Evolutionary conservation across 2,329 filamentous ascomycete species (phyloP), one percentile per base, ranked within the genome.

Genomic region (Ceratocystis alfenasii): DNA sequence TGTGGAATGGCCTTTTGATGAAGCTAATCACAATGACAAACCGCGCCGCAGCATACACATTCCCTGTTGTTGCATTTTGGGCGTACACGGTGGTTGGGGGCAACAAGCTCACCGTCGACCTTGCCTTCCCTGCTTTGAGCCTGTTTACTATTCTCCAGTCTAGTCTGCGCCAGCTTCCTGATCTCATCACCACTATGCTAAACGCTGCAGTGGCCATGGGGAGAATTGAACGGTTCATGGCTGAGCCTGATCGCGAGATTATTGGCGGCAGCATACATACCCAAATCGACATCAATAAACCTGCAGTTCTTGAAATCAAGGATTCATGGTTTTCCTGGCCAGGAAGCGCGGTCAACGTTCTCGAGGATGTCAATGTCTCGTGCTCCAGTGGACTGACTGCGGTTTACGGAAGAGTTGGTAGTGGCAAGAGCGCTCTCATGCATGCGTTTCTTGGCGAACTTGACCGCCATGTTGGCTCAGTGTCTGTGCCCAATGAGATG

Each of bases 201-300:
- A 95, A 95, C 71, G 89, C 90, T 0, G 86, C 83, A n/a, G 87
- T 96, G 20, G 88, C 91, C 0, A 84, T 95, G 69, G 84, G 83
- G 7, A 86, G 91, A 69, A 90, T 96, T 22, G 88, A 95, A 71
- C 81, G 83, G 25, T 96, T 95, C 75, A 95, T 96, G 89, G 77
- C 79, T 0, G 91, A 96, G 74, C 89, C 89, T 0, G 85, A 96
- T 71, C 90, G 90, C 70, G 81, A 83, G 36, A 81, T 33, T 73
- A 45, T 25, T 22, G 59, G 61, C 50, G 45, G 20, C 5, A 44
- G 53, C 5, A 6, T 28, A 22, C 74, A 2, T 76, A 77, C 3
- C 71, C 75, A 3, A 72, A 73, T 76, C 20, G 30, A 57, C 25
- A 57, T 33, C n/a, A 25, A 46, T 8, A 25, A 62, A 17, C 67